phyloP scores from a whole-genome alignment of 2,329 filamentous ascomycete genomes.

The Diaporthe sp. region DNA sequence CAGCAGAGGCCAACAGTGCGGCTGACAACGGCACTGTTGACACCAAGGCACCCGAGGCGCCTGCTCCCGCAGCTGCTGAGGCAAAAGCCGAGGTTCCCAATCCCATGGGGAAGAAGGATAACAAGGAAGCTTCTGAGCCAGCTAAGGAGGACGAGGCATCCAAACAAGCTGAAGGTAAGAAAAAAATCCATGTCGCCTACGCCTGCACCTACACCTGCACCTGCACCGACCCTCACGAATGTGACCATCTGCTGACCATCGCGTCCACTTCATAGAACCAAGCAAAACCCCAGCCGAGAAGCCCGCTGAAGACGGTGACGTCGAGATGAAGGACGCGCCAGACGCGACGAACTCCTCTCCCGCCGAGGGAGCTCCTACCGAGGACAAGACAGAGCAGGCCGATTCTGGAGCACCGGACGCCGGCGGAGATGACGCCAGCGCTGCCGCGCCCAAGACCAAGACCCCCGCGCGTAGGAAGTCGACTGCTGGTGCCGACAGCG shows the following conservation, averaged over 20 bases:
- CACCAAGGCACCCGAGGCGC: conserved; percentile 20
- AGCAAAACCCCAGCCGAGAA: conserved; percentile 45
- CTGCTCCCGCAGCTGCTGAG: conserved; percentile 32
- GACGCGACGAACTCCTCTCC: conserved; percentile 54
- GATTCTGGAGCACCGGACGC: conserved; percentile 40
- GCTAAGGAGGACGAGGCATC: conserved; percentile 33
- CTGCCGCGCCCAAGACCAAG: conserved; percentile 55
- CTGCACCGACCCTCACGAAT: background rate
- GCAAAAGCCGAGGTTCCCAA: conserved; percentile 33
- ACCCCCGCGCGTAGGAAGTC: conserved; percentile 78
- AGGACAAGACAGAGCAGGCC: conserved; percentile 42
- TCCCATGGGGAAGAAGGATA: conserved; percentile 28
- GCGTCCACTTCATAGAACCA: conserved; percentile 40
- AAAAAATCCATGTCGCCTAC: conserved; percentile 13
- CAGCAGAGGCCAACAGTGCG: conserved; percentile 19
- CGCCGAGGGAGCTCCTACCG: conserved; percentile 45
- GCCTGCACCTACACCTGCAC: background rate
- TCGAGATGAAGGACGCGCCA: conserved; percentile 79
- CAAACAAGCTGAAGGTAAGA: conserved; percentile 39
- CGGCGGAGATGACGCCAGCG: conserved; percentile 46
- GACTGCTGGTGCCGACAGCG: conserved; percentile 66
- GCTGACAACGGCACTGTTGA: conserved; percentile 24
- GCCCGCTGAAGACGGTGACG: conserved; percentile 52
- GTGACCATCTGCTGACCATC: conserved; percentile 40
- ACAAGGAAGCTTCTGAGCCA: conserved; percentile 23